Evolutionary conservation across 108 stramenopile genomes (phyloP).

Genomic region (Skeletonema grethae): DNA sequence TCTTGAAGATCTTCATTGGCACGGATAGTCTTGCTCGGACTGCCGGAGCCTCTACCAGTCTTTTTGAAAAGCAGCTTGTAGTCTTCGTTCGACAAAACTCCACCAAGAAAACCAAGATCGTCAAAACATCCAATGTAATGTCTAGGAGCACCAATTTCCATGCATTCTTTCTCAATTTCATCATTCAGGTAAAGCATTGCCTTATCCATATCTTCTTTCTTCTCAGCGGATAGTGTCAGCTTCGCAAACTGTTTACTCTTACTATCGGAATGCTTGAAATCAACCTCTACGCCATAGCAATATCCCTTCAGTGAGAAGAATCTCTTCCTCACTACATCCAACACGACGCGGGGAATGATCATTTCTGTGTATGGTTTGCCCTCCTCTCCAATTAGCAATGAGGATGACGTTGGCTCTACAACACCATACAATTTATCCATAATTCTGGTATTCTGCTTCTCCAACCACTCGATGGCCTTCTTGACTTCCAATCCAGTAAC

Average conservation of each 20-base stretch:
- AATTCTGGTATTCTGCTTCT: conserved; percentile 46
- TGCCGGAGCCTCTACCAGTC: conserved; percentile 5
- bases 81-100: conserved; percentile 63
- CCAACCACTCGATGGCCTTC: conserved; percentile 63
- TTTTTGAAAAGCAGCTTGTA: conserved; percentile 57
- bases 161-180: conserved; percentile 55
- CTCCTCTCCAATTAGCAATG: background rate
- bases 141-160: conserved; percentile 55
- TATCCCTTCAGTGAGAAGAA: conserved; percentile 57
- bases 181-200: conserved; percentile 34
- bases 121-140: conserved; percentile 54
- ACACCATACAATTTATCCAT: conserved; percentile 15
- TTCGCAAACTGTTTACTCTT: conserved; percentile 85
- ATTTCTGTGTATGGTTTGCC: conserved; percentile 50
- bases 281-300: conserved; percentile 64
- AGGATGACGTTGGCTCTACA: conserved; percentile 7
- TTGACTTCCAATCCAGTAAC: conserved; percentile 60
- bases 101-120: conserved; percentile 73
- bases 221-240: conserved; percentile 53
- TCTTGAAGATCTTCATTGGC: conserved; percentile 62
- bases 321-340: conserved; percentile 64
- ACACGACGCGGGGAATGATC: conserved; percentile 71
- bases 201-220: conserved; percentile 3
- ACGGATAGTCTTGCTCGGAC: conserved; percentile 22
- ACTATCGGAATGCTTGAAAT: conserved; percentile 75